Base-by-base conservation (phyloP, 805 yeast species). In the Saccharomycopsis fodiens region DNA sequence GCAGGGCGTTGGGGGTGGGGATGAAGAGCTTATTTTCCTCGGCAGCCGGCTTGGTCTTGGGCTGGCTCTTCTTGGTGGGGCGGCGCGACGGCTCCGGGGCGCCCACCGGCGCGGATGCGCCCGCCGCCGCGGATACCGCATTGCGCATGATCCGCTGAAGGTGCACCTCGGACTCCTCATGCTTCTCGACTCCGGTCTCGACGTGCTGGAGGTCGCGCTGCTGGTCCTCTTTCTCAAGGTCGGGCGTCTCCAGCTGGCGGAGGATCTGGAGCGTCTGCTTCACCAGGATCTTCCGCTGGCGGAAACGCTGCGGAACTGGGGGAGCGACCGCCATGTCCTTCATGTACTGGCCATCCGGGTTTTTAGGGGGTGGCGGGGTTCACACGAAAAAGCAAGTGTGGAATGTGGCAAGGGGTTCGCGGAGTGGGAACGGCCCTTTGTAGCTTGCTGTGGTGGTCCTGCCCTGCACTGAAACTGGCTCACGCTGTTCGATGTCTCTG, bases 111-210 rank as follows among this genome's bases (percentile, higher is more conserved):
- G 31, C 36, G 30, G 31, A 6, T 13, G 43, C 21, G 47, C 77
- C 66, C 16, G 85, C 73, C 2, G 81, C 79, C 25, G 78, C 77
- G 29, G 29, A 25, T 25, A 25, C 29, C 43, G 79, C 82, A 1
- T 87, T 78, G 12, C 91, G 91, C 63, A 93, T 82, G 41, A 89
- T 96, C 52, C 83, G 86, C 61, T 91, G 95, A 52, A 93, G 71
- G 74, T 93, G 98, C 35, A 85, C 93, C 63, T 93, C 98, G 56
- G 87, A 95, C 64, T 93, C 98, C 64, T 93, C 98, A 55, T 85
- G 87, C 61, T 93, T 93, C 59, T 93, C 98, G 35, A 93, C 98
- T 65, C 98, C 98, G 4, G 97, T 91, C 57, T 93, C 98, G 37
- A 93, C 76, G 51, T 87, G 86, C 57, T 86, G 87, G 25, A 85